phyloP scores from a whole-genome alignment of 169 alveolate species.

The Plasmodium billcollinsi region DNA sequence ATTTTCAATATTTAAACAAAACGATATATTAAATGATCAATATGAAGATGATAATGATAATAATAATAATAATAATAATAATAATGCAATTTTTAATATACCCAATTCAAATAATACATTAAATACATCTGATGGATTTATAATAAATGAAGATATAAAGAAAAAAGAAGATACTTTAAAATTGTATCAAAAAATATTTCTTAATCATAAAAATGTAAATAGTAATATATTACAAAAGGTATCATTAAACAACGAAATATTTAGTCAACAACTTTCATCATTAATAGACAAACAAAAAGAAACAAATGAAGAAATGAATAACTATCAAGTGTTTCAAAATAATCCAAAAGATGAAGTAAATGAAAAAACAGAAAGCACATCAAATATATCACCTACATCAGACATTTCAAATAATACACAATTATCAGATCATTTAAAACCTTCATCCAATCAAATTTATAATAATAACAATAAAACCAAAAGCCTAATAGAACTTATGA shows the following conservation, averaged over 20 bases:
- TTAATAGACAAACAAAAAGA: constrained; percentile 17
- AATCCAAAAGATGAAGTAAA: neutral
- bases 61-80: neutral
- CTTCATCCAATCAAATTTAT: too few relatives aligned
- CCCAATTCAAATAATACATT: neutral
- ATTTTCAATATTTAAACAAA: constrained; percentile 66
- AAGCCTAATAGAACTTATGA: constrained; percentile 51
- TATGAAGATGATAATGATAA: neutral
- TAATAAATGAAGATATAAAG: constrained; percentile 9
- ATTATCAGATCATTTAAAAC: too few relatives aligned
- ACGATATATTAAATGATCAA: constrained; percentile 31
- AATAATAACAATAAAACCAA: constrained; percentile 10
- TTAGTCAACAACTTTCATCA: constrained; percentile 22
- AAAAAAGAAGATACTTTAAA: constrained; percentile 67
- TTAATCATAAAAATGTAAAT: constrained; percentile 4
- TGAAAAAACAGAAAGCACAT: neutral
- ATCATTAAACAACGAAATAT: constrained; percentile 20
- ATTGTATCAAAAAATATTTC: constrained; percentile 60
- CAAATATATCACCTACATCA: too few relatives aligned
- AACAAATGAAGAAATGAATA: constrained; percentile 8
- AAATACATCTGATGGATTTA: neutral
- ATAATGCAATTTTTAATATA: neutral
- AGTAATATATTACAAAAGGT: neutral
- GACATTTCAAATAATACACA: too few relatives aligned
- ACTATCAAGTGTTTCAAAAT: neutral